A percentile compares a stretch with the other conserved stretches of the same genome.
Evolutionary conservation across 2,329 filamentous ascomycete species (phyloP).

Genomic region (Cucurbitaria berberidis): DNA sequence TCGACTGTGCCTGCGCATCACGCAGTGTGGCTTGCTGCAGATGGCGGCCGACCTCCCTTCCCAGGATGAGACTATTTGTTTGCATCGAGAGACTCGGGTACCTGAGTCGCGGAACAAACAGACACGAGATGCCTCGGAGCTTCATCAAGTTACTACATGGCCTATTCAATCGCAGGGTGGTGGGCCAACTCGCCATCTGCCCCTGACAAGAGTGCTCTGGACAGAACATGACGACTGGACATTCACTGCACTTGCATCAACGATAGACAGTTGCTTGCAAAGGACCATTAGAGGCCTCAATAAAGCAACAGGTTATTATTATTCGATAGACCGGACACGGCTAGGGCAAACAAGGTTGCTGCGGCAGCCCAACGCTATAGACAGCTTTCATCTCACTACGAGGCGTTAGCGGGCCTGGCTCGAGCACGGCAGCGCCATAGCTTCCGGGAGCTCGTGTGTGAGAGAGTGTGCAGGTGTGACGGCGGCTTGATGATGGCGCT

Average conservation of each 20-base stretch:
- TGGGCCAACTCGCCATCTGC: neutral
- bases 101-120: constrained; percentile 7
- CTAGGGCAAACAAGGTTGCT: constrained; percentile 15
- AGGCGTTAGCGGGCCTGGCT: neutral
- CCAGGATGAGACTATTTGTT: neutral
- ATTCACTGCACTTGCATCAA: too few species aligned
- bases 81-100: neutral
- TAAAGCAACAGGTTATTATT: too few species aligned
- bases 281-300: too few species aligned
- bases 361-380: constrained; percentile 15
- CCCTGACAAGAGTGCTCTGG: neutral
- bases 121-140: constrained; percentile 4
- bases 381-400: constrained; percentile 2
- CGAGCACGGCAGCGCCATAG: constrained; percentile 8
- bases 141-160: neutral
- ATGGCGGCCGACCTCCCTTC: neutral
- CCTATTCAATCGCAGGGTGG: neutral
- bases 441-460: constrained; percentile 7
- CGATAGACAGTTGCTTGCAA: too few species aligned
- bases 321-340: neutral
- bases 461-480: too few species aligned
- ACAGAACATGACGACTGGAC: too few species aligned
- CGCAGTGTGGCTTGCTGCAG: neutral
- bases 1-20: neutral
- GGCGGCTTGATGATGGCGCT: constrained; percentile 13